Percentiles rank a stretch among this genome's conserved stretches.
Conservation (phyloP, 2,329 filamentous ascomycete genomes). For the Didymella sp. region DNA sequence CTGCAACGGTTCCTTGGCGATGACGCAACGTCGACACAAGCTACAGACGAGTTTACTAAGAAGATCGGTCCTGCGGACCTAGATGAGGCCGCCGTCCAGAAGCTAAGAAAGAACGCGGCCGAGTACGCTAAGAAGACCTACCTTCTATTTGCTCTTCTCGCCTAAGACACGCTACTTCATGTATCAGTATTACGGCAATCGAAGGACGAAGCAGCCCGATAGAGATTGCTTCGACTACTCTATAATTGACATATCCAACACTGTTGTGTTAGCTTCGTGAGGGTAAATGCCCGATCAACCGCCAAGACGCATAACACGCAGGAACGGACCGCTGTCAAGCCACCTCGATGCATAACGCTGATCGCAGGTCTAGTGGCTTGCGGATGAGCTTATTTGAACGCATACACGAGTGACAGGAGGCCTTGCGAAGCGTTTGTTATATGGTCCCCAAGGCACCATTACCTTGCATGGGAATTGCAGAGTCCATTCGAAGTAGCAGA, state of each 20-base stretch:
- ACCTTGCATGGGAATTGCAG: too few species aligned
- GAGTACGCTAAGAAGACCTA: slow-evolving; percentile 87
- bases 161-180: slow-evolving; percentile 16
- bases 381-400: not conserved
- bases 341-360: slow-evolving; percentile 5
- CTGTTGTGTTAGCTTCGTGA: not conserved
- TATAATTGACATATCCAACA: not conserved
- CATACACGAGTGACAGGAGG: too few species aligned
- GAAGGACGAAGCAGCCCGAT: not conserved
- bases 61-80: slow-evolving; percentile 56
- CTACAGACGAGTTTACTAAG: slow-evolving; percentile 22
- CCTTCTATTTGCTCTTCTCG: slow-evolving; percentile 79
- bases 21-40: slow-evolving; percentile 35
- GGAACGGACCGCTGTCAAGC: not conserved
- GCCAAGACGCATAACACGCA: slow-evolving; percentile 8
- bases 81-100: slow-evolving; percentile 58
- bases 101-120: slow-evolving; percentile 66
- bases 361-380: not conserved
- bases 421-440: too few species aligned
- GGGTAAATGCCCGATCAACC: not conserved
- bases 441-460: too few species aligned
- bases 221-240: not conserved
- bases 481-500: too few species aligned
- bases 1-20: slow-evolving; percentile 42
- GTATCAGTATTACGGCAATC: too few species aligned